A percentile compares a stretch with the other conserved stretches of the same genome.
phyloP scores from a whole-genome alignment of 495 filamentous ascomycete species.

The Amniculicola lignicola region DNA sequence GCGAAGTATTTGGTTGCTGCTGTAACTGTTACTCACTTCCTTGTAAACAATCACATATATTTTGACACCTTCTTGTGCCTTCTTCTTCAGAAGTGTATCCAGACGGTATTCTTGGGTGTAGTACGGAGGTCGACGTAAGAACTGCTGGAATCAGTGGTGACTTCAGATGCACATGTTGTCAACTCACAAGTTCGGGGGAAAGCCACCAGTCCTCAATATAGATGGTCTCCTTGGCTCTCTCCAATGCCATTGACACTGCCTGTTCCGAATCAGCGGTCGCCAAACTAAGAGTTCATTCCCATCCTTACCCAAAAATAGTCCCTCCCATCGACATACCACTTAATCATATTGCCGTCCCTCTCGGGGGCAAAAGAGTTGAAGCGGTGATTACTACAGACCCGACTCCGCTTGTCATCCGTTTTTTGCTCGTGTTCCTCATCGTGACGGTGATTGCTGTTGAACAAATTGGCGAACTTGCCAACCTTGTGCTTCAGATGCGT shows the following conservation, averaged over 20 bases:
- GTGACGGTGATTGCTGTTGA: conserved; percentile 91
- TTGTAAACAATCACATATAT: conserved; percentile 94
- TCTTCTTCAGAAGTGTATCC: conserved; percentile 80
- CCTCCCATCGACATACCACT: conserved; percentile 94
- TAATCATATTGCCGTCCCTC: conserved; percentile 77
- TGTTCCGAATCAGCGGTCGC: conserved; percentile 1
- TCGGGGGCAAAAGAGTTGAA: conserved; percentile 85
- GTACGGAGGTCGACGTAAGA: conserved; percentile 78
- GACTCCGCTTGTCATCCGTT: conserved; percentile 74
- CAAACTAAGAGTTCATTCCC: conserved; percentile 20
- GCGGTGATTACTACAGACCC: conserved; percentile 71
- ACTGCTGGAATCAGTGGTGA: conserved; percentile 40
- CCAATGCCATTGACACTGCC: conserved; percentile 80
- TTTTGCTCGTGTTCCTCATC: conserved; percentile 86
- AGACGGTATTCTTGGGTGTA: conserved; percentile 83
- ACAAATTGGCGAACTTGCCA: conserved; percentile 66
- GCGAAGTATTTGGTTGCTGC: conserved; percentile 34
- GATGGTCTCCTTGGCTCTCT: conserved; percentile 84
- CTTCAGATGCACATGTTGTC: not conserved
- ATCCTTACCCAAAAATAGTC: conserved; percentile 75
- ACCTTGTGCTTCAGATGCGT: conserved; percentile 67
- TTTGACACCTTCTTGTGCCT: conserved; percentile 87
- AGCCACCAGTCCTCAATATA: conserved; percentile 99
- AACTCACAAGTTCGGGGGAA: conserved; percentile 67
- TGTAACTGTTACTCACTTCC: conserved; percentile 45